Percentiles rank a stretch among this genome's conserved stretches.
Evolutionary conservation across 2,329 filamentous ascomycete genomes (phyloP).

Genomic region (Talaromyces marneffei): DNA sequence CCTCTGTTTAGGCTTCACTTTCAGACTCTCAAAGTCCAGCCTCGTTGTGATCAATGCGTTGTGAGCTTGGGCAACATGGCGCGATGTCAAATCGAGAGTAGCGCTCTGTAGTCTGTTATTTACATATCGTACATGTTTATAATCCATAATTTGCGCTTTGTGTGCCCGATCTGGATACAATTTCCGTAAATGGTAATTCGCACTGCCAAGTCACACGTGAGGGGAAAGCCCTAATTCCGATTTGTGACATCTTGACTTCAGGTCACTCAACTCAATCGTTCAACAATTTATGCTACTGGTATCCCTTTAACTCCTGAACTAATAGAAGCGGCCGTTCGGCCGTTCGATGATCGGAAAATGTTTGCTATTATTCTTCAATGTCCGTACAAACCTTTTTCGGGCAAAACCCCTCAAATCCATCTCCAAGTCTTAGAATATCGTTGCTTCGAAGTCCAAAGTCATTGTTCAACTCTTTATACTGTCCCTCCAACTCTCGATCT

Average conservation of each 20-base stretch:
- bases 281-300: background rate
- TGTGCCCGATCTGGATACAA: background rate
- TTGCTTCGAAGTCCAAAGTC: too few relatives aligned
- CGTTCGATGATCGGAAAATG: background rate
- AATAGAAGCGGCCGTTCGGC: background rate
- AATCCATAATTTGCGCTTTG: background rate
- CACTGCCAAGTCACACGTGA: background rate
- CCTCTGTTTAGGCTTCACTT: background rate
- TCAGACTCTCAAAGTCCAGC: background rate
- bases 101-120: background rate
- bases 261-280: background rate
- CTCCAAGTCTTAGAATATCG: too few relatives aligned
- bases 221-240: background rate
- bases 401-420: too few relatives aligned
- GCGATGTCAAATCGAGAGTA: background rate
- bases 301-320: background rate
- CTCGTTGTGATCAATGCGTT: background rate
- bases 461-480: too few relatives aligned
- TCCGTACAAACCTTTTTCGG: background rate
- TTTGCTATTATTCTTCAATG: background rate
- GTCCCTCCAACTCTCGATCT: too few relatives aligned
- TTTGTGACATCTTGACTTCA: background rate
- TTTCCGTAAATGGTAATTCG: background rate
- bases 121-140: background rate
- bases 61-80: background rate